phyloP scores from a whole-genome alignment of 805 yeast species.

The Saturnispora halmiae region DNA sequence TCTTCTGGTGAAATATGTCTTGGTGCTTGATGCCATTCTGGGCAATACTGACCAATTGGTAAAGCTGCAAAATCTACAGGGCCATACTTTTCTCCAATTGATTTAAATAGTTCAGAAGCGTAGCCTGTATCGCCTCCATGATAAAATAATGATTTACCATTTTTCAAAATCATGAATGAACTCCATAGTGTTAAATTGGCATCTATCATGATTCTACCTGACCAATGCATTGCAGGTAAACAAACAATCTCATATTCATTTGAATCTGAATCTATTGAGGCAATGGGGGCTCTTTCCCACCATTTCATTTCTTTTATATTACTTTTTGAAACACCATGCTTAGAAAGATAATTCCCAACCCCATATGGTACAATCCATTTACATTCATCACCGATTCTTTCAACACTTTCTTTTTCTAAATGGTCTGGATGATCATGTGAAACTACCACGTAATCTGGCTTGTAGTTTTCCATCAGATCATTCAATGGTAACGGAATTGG shows the following conservation, averaged over 20 bases:
- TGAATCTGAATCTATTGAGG: constrained; percentile 14
- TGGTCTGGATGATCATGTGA: constrained; percentile 97
- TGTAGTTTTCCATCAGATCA: constrained; percentile 40
- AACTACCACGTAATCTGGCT: constrained; percentile 65
- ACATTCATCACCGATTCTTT: constrained; percentile 46
- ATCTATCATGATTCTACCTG: constrained; percentile 76
- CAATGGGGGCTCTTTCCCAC: constrained; percentile 60
- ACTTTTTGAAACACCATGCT: constrained; percentile 45
- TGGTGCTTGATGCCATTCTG: constrained; percentile 88
- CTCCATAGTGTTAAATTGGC: constrained; percentile 84
- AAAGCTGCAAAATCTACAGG: constrained; percentile 59
- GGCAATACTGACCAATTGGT: constrained; percentile 94
- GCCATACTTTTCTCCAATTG: constrained; percentile 59
- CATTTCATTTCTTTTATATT: constrained; percentile 72
- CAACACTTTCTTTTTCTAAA: constrained; percentile 56
- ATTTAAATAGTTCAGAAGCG: constrained; percentile 57
- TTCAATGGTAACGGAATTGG: constrained; percentile 61
- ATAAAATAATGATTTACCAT: constrained; percentile 64
- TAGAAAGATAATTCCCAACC: constrained; percentile 47
- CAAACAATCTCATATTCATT: constrained; percentile 69
- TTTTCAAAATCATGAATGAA: constrained; percentile 61
- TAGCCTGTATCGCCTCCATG: constrained; percentile 97
- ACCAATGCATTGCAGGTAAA: constrained; percentile 96
- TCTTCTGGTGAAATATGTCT: constrained; percentile 82
- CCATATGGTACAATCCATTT: constrained; percentile 89